Percentiles rank a stretch among this genome's conserved stretches.
These are phyloP conservation scores for Blumeria hordei DNA, from an alignment of 2,329 filamentous ascomycete genomes.

Conservation along the genomic window DNA sequence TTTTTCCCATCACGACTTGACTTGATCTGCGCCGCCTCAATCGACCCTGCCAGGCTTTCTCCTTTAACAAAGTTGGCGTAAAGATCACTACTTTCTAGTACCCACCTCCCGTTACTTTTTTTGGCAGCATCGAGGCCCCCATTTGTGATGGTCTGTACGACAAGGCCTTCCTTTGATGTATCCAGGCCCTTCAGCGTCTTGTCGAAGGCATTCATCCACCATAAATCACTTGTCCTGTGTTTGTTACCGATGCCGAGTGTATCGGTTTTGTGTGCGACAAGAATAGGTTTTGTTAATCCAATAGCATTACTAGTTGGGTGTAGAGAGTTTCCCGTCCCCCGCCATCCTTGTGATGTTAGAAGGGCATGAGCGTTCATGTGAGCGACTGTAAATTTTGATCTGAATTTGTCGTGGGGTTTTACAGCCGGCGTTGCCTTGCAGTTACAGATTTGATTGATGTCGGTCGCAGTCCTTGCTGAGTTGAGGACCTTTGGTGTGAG, in stretches of 20 bases:
- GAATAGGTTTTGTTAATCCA: conserved; percentile 61
- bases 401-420: background rate
- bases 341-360: conserved; percentile 72
- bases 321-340: conserved; percentile 67
- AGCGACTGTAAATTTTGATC: background rate
- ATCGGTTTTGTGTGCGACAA: conserved; percentile 63
- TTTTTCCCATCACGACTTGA: conserved; percentile 6
- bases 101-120: conserved; percentile 30
- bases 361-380: conserved; percentile 66
- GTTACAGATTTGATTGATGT: too few relatives aligned
- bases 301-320: conserved; percentile 48
- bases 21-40: conserved; percentile 15
- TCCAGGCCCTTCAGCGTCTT: conserved; percentile 65
- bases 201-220: conserved; percentile 94
- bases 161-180: conserved; percentile 28
- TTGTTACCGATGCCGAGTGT: conserved; percentile 60
- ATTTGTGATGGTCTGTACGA: conserved; percentile 28
- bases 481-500: too few relatives aligned
- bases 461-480: too few relatives aligned
- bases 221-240: conserved; percentile 48
- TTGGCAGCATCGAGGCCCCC: conserved; percentile 32
- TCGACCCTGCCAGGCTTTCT: conserved; percentile 49
- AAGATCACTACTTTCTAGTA: conserved; percentile 28
- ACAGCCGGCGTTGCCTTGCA: too few relatives aligned
- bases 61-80: conserved; percentile 74